A percentile compares a stretch with the other conserved stretches of the same genome.
Conservation (phyloP, 2,329 filamentous ascomycete species). For the Huntiella bhutanensis region DNA sequence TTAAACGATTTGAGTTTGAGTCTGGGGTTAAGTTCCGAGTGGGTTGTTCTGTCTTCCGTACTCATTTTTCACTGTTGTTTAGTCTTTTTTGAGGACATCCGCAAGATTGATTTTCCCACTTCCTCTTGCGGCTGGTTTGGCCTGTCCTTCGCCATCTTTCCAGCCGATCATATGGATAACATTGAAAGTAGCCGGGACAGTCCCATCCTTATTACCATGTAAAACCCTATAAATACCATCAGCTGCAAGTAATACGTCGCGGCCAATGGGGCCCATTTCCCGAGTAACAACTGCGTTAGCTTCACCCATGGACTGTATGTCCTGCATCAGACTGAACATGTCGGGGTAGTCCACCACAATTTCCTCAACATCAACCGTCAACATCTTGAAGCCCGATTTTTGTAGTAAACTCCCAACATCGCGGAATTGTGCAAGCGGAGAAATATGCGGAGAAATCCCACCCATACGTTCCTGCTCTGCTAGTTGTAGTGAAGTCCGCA, state of each 20-base stretch:
- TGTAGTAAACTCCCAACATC: conserved; percentile 79
- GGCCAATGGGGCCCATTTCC: conserved; percentile 56
- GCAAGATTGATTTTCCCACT: conserved; percentile 78
- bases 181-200: conserved; percentile 76
- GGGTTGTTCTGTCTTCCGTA: conserved; percentile 19
- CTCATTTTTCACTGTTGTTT: conserved; percentile 14
- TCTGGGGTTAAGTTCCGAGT: not conserved
- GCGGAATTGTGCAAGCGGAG: conserved; percentile 75
- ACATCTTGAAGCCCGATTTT: conserved; percentile 78
- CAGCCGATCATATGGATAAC: conserved; percentile 98
- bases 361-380: conserved; percentile 94
- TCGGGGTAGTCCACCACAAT: conserved; percentile 90
- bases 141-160: conserved; percentile 67
- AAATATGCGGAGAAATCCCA: conserved; percentile 81
- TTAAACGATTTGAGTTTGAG: conserved; percentile 1
- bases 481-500: conserved; percentile 81
- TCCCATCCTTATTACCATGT: conserved; percentile 63
- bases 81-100: conserved; percentile 36
- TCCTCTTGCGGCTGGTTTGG: conserved; percentile 62
- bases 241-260: conserved; percentile 71
- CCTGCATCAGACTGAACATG: conserved; percentile 76
- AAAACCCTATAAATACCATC: conserved; percentile 78
- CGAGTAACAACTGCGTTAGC: conserved; percentile 74
- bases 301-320: conserved; percentile 93
- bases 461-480: conserved; percentile 79